These are phyloP conservation scores for Phytopythium litorale DNA, from an alignment of 352 stramenopile genomes.

Conservation along the genomic window DNA sequence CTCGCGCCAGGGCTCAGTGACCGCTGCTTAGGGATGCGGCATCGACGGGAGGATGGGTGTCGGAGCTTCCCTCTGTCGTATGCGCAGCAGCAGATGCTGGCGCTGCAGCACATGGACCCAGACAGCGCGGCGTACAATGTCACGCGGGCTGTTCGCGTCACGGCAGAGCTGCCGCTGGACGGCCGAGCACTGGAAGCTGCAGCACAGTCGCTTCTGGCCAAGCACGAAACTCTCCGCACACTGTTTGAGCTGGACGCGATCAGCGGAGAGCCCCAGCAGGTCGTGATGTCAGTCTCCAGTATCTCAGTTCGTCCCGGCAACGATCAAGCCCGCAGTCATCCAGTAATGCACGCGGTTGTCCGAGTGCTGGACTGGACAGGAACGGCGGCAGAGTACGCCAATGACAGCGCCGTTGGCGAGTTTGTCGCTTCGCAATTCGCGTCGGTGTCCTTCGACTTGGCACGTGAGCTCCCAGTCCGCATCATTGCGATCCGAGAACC, in stretches of 20 bases:
- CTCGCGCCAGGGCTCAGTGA: background rate
- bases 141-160: slow-evolving; percentile 27
- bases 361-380: slow-evolving; percentile 7
- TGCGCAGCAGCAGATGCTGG: slow-evolving; percentile 56
- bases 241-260: slow-evolving; percentile 25
- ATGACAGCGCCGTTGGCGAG: slow-evolving; percentile 3
- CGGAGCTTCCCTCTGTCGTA: slow-evolving; percentile 28
- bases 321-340: too few relatives aligned
- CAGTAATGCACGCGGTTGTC: background rate
- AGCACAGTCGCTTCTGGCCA: slow-evolving; percentile 25
- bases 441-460: slow-evolving; percentile 33
- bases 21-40: background rate
- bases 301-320: background rate
- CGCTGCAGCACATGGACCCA: slow-evolving; percentile 36
- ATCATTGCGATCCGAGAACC: slow-evolving; percentile 20
- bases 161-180: slow-evolving; percentile 12
- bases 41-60: background rate
- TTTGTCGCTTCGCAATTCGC: slow-evolving; percentile 19
- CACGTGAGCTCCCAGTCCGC: slow-evolving; percentile 28
- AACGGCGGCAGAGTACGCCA: background rate
- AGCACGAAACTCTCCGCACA: slow-evolving; percentile 46
- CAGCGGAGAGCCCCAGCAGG: slow-evolving; percentile 29
- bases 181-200: slow-evolving; percentile 17
- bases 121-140: slow-evolving; percentile 53
- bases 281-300: slow-evolving; percentile 17